Evolutionary conservation across 345 rosid species (phyloP).

Genomic region (Hirschfeldia incana): DNA sequence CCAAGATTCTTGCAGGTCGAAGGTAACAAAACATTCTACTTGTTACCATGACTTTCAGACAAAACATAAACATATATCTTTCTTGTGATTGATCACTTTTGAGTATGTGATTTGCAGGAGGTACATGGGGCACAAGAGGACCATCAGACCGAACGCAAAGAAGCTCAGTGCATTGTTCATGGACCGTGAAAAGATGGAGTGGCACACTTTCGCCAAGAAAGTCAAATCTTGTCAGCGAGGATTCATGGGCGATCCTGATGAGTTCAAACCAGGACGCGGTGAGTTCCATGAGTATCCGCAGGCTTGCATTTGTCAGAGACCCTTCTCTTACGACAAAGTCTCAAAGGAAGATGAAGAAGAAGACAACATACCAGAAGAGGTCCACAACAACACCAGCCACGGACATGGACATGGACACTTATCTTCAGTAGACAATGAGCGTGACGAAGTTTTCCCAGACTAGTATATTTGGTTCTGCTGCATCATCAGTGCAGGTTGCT

Average conservation of each 20-base stretch:
- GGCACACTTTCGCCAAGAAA: constrained; percentile 77
- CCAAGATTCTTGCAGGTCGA: constrained; percentile 96
- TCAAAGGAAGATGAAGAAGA: constrained; percentile 35
- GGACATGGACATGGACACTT: constrained; percentile 30
- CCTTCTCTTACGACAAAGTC: constrained; percentile 37
- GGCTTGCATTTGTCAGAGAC: constrained; percentile 77
- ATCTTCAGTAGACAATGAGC: constrained; percentile 38
- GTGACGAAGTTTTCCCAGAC: constrained; percentile 45
- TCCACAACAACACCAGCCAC: constrained; percentile 33
- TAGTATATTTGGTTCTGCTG: constrained; percentile 17
- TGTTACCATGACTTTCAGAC: too few species aligned
- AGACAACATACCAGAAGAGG: constrained; percentile 27
- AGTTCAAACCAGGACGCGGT: constrained; percentile 79
- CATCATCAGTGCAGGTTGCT: constrained; percentile 12
- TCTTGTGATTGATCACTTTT: too few species aligned
- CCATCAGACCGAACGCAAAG: constrained; percentile 92
- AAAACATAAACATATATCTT: too few species aligned
- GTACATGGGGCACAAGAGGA: constrained; percentile 94
- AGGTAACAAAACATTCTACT: constrained; percentile 50
- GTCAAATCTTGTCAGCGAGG: constrained; percentile 93
- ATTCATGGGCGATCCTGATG: constrained; percentile 97
- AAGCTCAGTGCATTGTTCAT: constrained; percentile 76
- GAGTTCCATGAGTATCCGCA: constrained; percentile 90
- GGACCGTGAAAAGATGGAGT: constrained; percentile 67
- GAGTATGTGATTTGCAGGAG: constrained; percentile 53